Evolutionary conservation across 768 basidiomycete genomes (phyloP).

Genomic region (Macrolepiota albuminosa): DNA sequence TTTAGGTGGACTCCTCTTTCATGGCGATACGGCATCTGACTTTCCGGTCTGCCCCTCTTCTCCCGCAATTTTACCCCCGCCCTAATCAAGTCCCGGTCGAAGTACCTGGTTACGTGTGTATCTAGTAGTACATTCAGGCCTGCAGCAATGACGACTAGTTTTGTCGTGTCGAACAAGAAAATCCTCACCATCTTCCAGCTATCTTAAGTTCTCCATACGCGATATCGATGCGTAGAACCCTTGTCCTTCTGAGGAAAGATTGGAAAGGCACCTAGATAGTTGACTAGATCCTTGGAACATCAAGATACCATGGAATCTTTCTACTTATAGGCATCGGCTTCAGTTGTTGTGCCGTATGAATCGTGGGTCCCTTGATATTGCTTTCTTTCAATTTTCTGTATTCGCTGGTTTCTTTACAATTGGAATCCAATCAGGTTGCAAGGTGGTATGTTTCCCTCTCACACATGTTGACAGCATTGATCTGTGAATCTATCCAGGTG

Average conservation of each 20-base stretch:
- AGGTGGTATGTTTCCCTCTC: background rate
- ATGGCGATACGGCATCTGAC: background rate
- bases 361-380: background rate
- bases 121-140: background rate
- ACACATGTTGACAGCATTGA: background rate
- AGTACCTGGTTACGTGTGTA: background rate
- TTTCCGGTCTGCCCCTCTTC: background rate
- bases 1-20: background rate
- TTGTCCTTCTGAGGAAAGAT: background rate
- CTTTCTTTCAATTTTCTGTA: background rate
- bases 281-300: background rate
- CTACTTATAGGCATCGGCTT: background rate
- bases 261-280: background rate
- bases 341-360: background rate
- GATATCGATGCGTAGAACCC: background rate
- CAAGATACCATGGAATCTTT: background rate
- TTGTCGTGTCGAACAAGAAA: background rate
- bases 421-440: background rate
- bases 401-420: background rate
- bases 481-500: background rate
- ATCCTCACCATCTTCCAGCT: background rate
- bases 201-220: background rate
- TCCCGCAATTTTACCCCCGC: background rate
- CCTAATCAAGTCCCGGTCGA: background rate
- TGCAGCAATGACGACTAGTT: background rate